Evolutionary conservation across 257 asterid species (phyloP), one percentile per base, ranked within the genome.

Genomic region (Nicotiana tabacum): DNA sequence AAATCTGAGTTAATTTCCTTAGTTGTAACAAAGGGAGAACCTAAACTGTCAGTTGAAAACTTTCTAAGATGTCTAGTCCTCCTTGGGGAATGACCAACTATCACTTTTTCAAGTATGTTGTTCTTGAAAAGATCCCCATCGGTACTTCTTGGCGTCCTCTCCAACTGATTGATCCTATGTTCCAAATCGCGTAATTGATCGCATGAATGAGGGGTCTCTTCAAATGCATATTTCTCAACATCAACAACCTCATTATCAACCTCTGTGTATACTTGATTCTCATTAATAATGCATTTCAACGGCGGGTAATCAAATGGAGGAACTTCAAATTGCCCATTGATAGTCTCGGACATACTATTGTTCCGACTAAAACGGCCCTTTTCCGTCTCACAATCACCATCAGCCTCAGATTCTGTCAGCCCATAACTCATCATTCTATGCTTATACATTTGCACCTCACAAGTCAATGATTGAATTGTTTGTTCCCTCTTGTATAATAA

Each of bases 371-470:
- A 87, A 1, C 13, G 32, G 29, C 78, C 83, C 74, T 72, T 85
- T 77, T 68, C 85, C 4, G 61, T 81, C 78, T 81, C 83, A 60
- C 77, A 88, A 35, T 87, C 95, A 70, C 90, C 97, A 70, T 92
- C 94, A 6, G 85, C 90, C 88, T 93, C 98, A 56, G 89, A 85
- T 83, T 92, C 99, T n/a, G 95, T 87, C 78, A 96, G 87, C 66
- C 99, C 99, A 85, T 85, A 93, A 83, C 98, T 96, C 97, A 96
- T 84, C 99, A 96, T 91, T 90, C 96, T 91, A 85, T 96, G 97
- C 81, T 90, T 93, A 83, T 96, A 94, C 57, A 93, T 92, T 82
- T 92, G 92, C 83, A 96, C 90, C 88, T 94, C 99, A 87, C 90
- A 96, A 2, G 95, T 83, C 79, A 96, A 92, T 4, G 99, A 91